phyloP scores from a whole-genome alignment of 1,139 yeast species.

The Pichia sp. region DNA sequence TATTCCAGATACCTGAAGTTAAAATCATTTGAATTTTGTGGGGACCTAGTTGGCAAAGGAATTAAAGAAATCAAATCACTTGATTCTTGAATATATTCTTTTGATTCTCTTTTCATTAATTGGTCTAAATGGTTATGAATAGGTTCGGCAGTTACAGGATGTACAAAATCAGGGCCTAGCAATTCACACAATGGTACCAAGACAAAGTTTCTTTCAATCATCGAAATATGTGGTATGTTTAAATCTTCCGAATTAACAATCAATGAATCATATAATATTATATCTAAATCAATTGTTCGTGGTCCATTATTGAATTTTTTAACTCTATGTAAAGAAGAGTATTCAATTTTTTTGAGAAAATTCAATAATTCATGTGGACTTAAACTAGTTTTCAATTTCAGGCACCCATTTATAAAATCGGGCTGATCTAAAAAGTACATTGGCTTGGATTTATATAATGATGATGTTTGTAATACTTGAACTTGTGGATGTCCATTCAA shows the following conservation, averaged over 20 bases:
- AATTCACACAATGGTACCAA: conserved; percentile 82
- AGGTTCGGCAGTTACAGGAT: conserved; percentile 83
- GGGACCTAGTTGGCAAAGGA: conserved; percentile 35
- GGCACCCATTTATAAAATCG: conserved; percentile 77
- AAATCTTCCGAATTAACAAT: conserved; percentile 51
- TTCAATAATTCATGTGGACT: conserved; percentile 59
- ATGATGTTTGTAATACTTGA: conserved; percentile 55
- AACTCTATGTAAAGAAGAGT: conserved; percentile 59
- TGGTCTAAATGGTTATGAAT: conserved; percentile 61
- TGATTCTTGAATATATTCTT: conserved; percentile 38
- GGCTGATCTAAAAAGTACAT: conserved; percentile 84
- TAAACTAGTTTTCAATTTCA: conserved; percentile 50
- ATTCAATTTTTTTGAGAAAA: conserved; percentile 69
- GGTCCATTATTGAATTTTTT: conserved; percentile 88
- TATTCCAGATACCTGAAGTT: conserved; percentile 33
- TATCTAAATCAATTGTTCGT: conserved; percentile 82
- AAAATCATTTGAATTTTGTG: conserved; percentile 10
- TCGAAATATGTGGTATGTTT: conserved; percentile 76
- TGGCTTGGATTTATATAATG: conserved; percentile 82
- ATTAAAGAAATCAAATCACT: conserved; percentile 38
- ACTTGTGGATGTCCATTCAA: conserved; percentile 35
- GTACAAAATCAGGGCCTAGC: conserved; percentile 54
- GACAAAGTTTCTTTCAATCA: conserved; percentile 88
- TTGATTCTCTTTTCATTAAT: conserved; percentile 32
- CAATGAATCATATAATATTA: conserved; percentile 60